Evolutionary conservation across 2,329 filamentous ascomycete genomes (phyloP).

Genomic region (Scytalidium lignicola): DNA sequence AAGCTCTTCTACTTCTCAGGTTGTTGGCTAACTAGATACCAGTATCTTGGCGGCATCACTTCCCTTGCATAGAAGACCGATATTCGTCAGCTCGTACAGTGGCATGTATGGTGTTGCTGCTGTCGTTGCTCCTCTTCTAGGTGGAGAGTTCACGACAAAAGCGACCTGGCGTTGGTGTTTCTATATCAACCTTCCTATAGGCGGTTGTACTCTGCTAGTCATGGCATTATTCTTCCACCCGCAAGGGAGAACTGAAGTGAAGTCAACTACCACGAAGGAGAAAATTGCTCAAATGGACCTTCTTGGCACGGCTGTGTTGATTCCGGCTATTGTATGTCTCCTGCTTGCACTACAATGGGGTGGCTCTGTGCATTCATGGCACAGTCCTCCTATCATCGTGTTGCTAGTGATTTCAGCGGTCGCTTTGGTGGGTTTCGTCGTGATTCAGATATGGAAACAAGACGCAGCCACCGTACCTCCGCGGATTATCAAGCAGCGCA

Average conservation of each 20-base stretch:
- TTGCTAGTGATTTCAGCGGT: constrained; percentile 26
- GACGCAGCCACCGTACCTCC: constrained; percentile 32
- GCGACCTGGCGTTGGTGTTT: constrained; percentile 29
- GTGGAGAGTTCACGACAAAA: constrained; percentile 29
- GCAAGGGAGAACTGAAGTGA: neutral
- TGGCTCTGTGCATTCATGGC: constrained; percentile 40
- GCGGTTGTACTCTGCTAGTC: constrained; percentile 23
- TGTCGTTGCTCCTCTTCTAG: constrained; percentile 27
- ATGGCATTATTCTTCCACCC: constrained; percentile 15
- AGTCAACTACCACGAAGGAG: neutral
- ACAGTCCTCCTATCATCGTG: constrained; percentile 27
- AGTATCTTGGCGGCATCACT: constrained; percentile 29
- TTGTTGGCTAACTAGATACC: too few species aligned
- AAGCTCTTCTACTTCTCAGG: neutral
- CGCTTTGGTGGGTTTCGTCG: constrained; percentile 21
- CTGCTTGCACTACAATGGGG: constrained; percentile 24
- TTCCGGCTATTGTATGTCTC: constrained; percentile 27
- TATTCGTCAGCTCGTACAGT: constrained; percentile 25
- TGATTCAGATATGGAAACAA: constrained; percentile 29
- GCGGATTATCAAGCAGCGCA: constrained; percentile 30
- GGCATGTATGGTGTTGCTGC: constrained; percentile 20
- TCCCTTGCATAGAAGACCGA: constrained; percentile 23
- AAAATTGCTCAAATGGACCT: constrained; percentile 1
- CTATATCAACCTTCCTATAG: constrained; percentile 32
- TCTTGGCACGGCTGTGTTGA: neutral